Evolutionary conservation across 495 filamentous ascomycete species (phyloP).

Genomic region (Neurospora terricola): DNA sequence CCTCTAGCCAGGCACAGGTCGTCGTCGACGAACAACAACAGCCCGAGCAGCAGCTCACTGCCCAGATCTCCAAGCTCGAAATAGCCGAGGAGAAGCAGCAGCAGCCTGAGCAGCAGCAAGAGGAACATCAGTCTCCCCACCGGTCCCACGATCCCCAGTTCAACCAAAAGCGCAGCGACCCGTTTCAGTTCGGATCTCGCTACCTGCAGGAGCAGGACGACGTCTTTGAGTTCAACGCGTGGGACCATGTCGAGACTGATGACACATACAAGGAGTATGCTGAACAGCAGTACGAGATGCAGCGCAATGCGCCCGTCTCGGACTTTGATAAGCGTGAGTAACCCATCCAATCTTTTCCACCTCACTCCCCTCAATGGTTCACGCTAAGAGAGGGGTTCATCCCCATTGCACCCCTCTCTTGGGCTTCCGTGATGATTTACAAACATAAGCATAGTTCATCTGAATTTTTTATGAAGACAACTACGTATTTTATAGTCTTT

Average conservation of each 20-base stretch:
- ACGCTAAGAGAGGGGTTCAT: neutral
- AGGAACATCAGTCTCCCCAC: conserved; percentile 29
- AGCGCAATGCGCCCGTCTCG: conserved; percentile 71
- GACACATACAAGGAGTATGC: conserved; percentile 73
- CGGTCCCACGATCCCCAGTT: conserved; percentile 46
- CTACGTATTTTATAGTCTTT: conserved; percentile 44
- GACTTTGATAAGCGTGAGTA: conserved; percentile 70
- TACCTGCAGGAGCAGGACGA: conserved; percentile 72
- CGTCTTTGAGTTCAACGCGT: conserved; percentile 93
- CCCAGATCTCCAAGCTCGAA: conserved; percentile 20
- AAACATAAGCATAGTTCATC: conserved; percentile 53
- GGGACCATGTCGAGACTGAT: conserved; percentile 93
- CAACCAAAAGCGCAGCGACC: conserved; percentile 74
- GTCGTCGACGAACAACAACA: neutral
- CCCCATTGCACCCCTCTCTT: neutral
- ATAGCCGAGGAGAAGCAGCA: conserved; percentile 12
- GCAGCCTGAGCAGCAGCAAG: conserved; percentile 3
- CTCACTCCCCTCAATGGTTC: neutral
- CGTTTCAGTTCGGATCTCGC: conserved; percentile 91
- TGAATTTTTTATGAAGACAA: conserved; percentile 46
- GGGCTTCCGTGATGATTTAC: conserved; percentile 44
- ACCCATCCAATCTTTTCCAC: neutral
- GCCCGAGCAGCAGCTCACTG: conserved; percentile 13
- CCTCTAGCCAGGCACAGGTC: neutral
- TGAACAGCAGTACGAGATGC: conserved; percentile 67